These are phyloP conservation scores for Oenanthe sinensis DNA, from an alignment of 129 eudicot genomes.

Conservation along the genomic window DNA sequence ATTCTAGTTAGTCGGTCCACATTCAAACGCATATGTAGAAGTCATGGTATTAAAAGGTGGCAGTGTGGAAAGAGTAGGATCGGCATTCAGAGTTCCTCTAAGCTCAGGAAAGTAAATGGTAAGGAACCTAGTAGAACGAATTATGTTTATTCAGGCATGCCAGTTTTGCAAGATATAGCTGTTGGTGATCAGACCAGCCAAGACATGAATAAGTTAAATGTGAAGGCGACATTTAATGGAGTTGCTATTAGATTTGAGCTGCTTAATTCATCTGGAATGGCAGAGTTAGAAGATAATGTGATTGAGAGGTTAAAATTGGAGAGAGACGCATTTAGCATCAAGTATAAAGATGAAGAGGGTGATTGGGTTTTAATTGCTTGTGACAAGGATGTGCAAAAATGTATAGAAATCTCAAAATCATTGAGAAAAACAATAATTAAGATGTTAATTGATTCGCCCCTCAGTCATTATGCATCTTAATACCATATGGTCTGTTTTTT, in stretches of 20 bases:
- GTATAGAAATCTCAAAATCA: no score
- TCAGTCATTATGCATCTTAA: not conserved
- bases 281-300: slow-evolving; percentile 20
- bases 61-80: not conserved
- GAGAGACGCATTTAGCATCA: slow-evolving; percentile 10
- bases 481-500: not conserved
- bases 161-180: not conserved
- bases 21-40: not conserved
- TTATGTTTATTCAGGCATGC: not conserved
- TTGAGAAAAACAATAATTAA: not conserved
- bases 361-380: slow-evolving; percentile 23
- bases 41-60: not conserved
- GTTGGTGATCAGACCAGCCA: not conserved
- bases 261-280: slow-evolving; percentile 8
- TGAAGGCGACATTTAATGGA: slow-evolving; percentile 23
- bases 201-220: not conserved
- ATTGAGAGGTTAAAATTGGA: slow-evolving; percentile 17
- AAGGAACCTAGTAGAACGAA: not conserved
- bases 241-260: slow-evolving; percentile 21
- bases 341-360: slow-evolving; percentile 16
- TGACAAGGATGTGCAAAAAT: slow-evolving; percentile 10
- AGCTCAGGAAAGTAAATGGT: not conserved
- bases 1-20: not conserved
- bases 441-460: not conserved
- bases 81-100: not conserved